Base-by-base conservation (phyloP, 2,329 filamentous ascomycete species). In the Colletotrichum paranaense region DNA sequence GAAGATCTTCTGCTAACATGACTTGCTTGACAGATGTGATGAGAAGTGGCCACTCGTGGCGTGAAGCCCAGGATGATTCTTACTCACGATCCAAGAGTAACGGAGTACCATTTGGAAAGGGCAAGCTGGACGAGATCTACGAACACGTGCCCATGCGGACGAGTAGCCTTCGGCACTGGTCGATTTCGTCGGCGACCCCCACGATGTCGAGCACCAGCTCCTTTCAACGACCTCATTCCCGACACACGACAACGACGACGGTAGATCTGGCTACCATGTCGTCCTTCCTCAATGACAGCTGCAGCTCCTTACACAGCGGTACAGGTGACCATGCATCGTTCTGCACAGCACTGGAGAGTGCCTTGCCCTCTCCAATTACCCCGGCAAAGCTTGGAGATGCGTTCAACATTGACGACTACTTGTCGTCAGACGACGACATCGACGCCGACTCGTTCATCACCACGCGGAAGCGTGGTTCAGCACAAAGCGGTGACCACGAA, bases 231-330 rank as follows among this genome's bases (percentile, higher is more conserved):
- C 83, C 85, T 1, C 80, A 81, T 32, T 87, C 86, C 2, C 82
- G 80, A 28, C 84, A 86, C 67, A 87, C 86, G 0, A 81, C 83
- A 9, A 83, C 82, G 32, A 88, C 86, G 0, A 87, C 86, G 0
- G 77, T 88, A 53, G 85, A 87, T 74, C 75, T 84, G 16, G 75
- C 76, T 5, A 77, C 74, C 11, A 67, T 75, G 24, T 76, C 75
- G 0, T 75, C 77, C 0, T 65, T 68, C 8, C 62, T 59, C 28
- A 67, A 64, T 28, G 68, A 66, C 1, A 77, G 75, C 42, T 57
- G 64, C 57, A 72, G 62, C 38, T 76, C 76, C 16, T 52, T 60
- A 6, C 67, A 75, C 30, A 75, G 74, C 16, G 71, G 65, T 0
- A 68, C 56, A 2, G 70, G 62, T 11, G 76, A 75, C n/a, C 72